These are phyloP conservation scores for Flammula alnicola DNA, from an alignment of 1,284 basidiomycete species.

Conservation along the genomic window DNA sequence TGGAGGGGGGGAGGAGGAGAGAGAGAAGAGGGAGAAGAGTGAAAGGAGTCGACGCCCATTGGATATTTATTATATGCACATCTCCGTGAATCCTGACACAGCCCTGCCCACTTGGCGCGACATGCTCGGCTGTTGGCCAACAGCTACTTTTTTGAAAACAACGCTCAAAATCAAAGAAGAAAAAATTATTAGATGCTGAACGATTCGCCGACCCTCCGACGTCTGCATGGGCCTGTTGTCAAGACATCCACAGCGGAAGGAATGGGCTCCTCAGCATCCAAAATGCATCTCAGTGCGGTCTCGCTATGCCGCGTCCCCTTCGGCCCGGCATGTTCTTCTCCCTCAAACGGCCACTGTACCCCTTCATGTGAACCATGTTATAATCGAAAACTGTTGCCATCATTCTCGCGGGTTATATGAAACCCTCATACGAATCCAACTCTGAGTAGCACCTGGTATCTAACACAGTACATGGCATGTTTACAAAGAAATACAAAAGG, in stretches of 20 bases:
- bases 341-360: constrained; percentile 20
- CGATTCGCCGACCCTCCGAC: constrained; percentile 1
- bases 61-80: constrained; percentile 18
- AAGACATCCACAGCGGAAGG: constrained; percentile 10
- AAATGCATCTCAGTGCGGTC: constrained; percentile 21
- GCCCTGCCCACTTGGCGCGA: constrained; percentile 21
- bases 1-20: constrained; percentile 30
- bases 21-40: constrained; percentile 16
- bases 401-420: constrained; percentile 5
- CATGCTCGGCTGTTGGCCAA: constrained; percentile 20
- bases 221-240: constrained; percentile 22
- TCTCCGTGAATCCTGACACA: constrained; percentile 20
- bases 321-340: constrained; percentile 17
- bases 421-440: not conserved
- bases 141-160: no score
- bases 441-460: not conserved
- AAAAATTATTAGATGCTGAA: not conserved
- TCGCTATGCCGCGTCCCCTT: constrained; percentile 15
- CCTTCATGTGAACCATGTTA: constrained; percentile 26
- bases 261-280: not conserved
- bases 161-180: constrained; percentile 1
- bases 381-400: constrained; percentile 9
- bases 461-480: constrained; percentile 8
- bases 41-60: not conserved
- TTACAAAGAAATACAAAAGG: not conserved